Base-by-base conservation (phyloP, 2,329 filamentous ascomycete genomes). In the Aspergillus udagawae region DNA sequence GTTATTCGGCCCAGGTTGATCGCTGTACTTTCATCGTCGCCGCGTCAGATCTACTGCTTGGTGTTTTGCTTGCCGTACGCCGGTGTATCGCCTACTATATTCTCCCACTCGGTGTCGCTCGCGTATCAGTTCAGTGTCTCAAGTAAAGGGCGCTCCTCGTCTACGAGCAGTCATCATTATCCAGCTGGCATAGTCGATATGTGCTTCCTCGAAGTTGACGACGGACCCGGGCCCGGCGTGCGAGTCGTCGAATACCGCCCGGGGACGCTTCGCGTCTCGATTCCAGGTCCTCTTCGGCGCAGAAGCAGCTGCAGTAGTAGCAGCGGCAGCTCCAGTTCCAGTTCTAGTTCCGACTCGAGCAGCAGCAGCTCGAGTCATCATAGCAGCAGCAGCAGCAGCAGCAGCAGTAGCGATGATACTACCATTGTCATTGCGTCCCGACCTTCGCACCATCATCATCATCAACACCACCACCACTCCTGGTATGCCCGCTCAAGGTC, bases 201-300 rank as follows among this genome's bases (percentile, higher is more conserved):
- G 63, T 64, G 63, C 49, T 63, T 65, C 51, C 35, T 59, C 49
- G 57, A 65, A 44, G 20, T 56, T 42, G 55, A 61, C 32, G 56
- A 61, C n/a, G 55, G 54, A 20, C 50, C 59, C 23, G 35, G 23
- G 6, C 60, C 53, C 29, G 56, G 52, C 4, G 48, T 63, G 35
- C 56, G 61, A 8, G 25, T 59, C 49, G 51, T 53, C 10, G 55
- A 62, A 53, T 63, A 56, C 14, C 57, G 54, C 10, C 45, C 55
- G 1, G 54, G 29, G 29, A 54, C 58, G 14, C 41, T 57, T 9
- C 58, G 49, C 4, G 48, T 58, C 14, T 56, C 61, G 2, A 57
- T 52, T 10, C 60, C 58, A 28, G 48, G 29, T 44, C 50, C 23
- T 12, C 41, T 35, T 29, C 55, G 53, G 32, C 56, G 52, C 32